phyloP scores from a whole-genome alignment of 202 grass and related monocot genomes.

The Carex sylvatica region DNA sequence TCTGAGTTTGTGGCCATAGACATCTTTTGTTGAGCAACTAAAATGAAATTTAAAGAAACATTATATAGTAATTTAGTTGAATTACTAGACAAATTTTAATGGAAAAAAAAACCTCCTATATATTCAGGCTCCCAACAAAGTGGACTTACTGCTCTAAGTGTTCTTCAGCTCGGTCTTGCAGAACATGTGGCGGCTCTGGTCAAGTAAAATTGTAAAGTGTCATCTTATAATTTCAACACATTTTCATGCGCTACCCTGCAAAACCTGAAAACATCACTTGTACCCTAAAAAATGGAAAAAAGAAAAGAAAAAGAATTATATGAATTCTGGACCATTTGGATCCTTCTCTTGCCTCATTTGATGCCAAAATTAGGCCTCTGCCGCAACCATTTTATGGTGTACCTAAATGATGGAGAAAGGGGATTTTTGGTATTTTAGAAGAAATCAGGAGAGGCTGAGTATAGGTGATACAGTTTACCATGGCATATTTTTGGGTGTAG shows the following conservation, averaged over 20 bases:
- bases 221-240: neutral
- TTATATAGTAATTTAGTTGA: neutral
- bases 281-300: neutral
- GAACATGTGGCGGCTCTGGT: slow-evolving; percentile 37
- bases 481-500: neutral
- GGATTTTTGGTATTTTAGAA: neutral
- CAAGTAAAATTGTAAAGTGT: slow-evolving; percentile 28
- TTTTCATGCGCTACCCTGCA: slow-evolving; percentile 2
- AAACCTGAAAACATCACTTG: neutral
- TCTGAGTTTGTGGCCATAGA: neutral
- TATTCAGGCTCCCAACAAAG: slow-evolving; percentile 45
- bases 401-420: neutral
- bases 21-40: neutral
- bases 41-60: neutral
- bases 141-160: slow-evolving; percentile 53
- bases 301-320: neutral
- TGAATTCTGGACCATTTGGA: neutral
- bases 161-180: slow-evolving; percentile 42
- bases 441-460: neutral
- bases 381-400: neutral
- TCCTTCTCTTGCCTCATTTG: neutral
- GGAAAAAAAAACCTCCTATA: neutral
- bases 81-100: neutral
- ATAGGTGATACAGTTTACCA: neutral
- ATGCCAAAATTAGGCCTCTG: neutral